Conservation (phyloP, 331 rosid genomes). For the Quercus phellos region DNA sequence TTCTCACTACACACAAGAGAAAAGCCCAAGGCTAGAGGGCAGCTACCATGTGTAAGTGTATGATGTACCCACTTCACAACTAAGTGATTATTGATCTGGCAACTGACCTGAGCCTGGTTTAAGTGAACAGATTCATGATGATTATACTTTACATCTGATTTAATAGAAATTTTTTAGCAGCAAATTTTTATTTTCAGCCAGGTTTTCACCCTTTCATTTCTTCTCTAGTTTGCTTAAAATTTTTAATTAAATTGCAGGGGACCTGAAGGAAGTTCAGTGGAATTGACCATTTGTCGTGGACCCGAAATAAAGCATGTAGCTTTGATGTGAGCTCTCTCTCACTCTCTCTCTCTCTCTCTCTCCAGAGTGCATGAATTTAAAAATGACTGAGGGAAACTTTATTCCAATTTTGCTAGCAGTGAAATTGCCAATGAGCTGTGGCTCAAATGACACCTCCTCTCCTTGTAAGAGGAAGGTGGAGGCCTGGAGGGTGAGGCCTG, state of each 20-base stretch:
- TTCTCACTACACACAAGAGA: too few species aligned
- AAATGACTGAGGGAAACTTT: background rate
- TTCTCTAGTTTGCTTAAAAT: slow-evolving; percentile 28
- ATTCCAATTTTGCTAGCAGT: background rate
- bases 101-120: too few species aligned
- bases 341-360: background rate
- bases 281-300: slow-evolving; percentile 79
- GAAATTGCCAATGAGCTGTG: background rate
- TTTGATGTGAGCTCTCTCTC: slow-evolving; percentile 47
- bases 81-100: too few species aligned
- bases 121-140: too few species aligned
- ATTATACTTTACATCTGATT: too few species aligned
- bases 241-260: slow-evolving; percentile 61
- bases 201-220: slow-evolving; percentile 17
- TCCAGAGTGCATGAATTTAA: background rate
- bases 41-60: too few species aligned
- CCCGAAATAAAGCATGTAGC: slow-evolving; percentile 56
- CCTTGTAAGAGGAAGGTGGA: too few species aligned
- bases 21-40: too few species aligned
- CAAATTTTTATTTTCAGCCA: background rate
- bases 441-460: too few species aligned
- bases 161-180: background rate
- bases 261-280: slow-evolving; percentile 80
- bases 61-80: too few species aligned
- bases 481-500: too few species aligned